Percentiles rank a stretch among this genome's conserved stretches.
Evolutionary conservation across 768 basidiomycete species (phyloP).

Genomic region (Amanita muscaria): DNA sequence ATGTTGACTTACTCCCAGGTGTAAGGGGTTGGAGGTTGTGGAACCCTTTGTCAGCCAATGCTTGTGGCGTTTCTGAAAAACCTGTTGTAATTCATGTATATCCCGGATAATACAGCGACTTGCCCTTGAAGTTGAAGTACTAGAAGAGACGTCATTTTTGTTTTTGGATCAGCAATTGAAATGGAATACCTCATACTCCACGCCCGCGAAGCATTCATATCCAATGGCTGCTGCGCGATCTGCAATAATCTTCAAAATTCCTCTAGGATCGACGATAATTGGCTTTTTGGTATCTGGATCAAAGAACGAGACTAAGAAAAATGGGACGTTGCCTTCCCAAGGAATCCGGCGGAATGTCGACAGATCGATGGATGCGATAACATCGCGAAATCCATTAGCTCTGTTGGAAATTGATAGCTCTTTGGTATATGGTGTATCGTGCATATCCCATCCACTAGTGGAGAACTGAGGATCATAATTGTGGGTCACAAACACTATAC

Average conservation of each 20-base stretch:
- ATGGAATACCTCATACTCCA: constrained; percentile 77
- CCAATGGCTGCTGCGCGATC: constrained; percentile 39
- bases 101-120: background rate
- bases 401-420: constrained; percentile 90
- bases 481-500: constrained; percentile 18
- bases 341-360: constrained; percentile 82
- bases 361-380: constrained; percentile 81
- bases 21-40: constrained; percentile 70
- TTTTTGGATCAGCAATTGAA: constrained; percentile 1
- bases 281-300: constrained; percentile 80
- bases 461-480: constrained; percentile 2
- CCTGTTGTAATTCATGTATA: background rate
- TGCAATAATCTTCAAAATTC: constrained; percentile 56
- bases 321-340: constrained; percentile 87
- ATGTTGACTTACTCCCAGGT: constrained; percentile 68
- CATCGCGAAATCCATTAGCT: constrained; percentile 86
- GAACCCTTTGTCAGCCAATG: constrained; percentile 72
- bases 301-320: constrained; percentile 87
- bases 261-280: constrained; percentile 77
- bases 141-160: constrained; percentile 19
- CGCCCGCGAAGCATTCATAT: constrained; percentile 69
- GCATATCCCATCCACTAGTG: constrained; percentile 91
- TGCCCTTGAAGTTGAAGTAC: constrained; percentile 91
- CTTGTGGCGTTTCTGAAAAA: constrained; percentile 67
- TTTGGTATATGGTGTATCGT: constrained; percentile 74